Conservation (phyloP, 2,329 filamentous ascomycete genomes). For the Bipolaris oryzae region DNA sequence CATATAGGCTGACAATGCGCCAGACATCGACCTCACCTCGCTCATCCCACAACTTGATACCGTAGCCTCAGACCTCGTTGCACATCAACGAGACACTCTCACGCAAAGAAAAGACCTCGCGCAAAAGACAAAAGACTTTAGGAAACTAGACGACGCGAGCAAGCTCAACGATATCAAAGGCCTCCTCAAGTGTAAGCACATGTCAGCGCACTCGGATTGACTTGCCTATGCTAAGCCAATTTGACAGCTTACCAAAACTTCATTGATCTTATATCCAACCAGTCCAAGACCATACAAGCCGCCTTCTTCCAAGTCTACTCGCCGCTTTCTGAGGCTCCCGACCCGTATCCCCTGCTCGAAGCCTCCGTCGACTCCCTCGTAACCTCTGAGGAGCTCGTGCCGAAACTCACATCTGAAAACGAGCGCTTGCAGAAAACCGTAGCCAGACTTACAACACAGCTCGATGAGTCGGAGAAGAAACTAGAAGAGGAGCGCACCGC, state of each 20-base stretch:
- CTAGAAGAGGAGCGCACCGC: slow-evolving; percentile 78
- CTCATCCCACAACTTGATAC: slow-evolving; percentile 86
- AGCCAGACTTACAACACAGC: slow-evolving; percentile 73
- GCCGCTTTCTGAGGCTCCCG: slow-evolving; percentile 90
- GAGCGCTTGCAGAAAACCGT: slow-evolving; percentile 82
- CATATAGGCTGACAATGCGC: slow-evolving; percentile 23
- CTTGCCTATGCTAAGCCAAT: slow-evolving; percentile 25
- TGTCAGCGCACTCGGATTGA: neutral
- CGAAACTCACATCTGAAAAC: slow-evolving; percentile 88
- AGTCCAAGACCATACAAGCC: slow-evolving; percentile 91
- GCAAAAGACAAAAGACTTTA: slow-evolving; percentile 98
- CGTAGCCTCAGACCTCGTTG: slow-evolving; percentile 92
- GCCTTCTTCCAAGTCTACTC: slow-evolving; percentile 94
- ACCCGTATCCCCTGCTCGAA: slow-evolving; percentile 94
- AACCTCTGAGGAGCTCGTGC: slow-evolving; percentile 87
- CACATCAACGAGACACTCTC: slow-evolving; percentile 92
- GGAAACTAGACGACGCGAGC: slow-evolving; percentile 85
- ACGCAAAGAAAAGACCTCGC: slow-evolving; percentile 95
- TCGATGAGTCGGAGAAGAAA: slow-evolving; percentile 81
- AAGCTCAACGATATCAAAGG: slow-evolving; percentile 90
- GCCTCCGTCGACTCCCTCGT: slow-evolving; percentile 94
- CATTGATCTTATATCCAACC: slow-evolving; percentile 93
- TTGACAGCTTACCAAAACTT: slow-evolving; percentile 90
- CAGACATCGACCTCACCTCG: slow-evolving; percentile 84
- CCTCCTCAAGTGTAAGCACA: slow-evolving; percentile 74